A percentile compares a stretch with the other conserved stretches of the same genome.
phyloP scores from a whole-genome alignment of 2,329 filamentous ascomycete species.

The Parascedosporium putredinis region DNA sequence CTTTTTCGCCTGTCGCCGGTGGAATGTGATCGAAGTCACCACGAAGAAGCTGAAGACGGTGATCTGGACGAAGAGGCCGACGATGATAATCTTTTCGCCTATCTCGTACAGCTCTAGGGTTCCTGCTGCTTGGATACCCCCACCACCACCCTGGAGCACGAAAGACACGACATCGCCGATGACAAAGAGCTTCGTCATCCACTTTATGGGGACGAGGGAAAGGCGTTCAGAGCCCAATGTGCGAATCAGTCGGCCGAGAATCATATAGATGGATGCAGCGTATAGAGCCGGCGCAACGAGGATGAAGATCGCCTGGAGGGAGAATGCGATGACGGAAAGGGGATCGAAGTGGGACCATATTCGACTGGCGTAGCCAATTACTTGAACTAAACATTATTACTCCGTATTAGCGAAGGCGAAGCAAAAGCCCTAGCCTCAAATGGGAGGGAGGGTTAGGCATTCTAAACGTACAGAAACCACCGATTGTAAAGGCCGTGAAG shows the following conservation, averaged over 20 bases:
- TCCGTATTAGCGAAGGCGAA: too few species aligned
- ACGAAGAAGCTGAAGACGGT: slow-evolving; percentile 44
- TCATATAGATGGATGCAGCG: slow-evolving; percentile 37
- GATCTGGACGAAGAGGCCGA: slow-evolving; percentile 43
- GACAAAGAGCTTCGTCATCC: slow-evolving; percentile 46
- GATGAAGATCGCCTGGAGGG: slow-evolving; percentile 27
- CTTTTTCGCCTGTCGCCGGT: slow-evolving; percentile 10
- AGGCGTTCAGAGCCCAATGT: slow-evolving; percentile 25
- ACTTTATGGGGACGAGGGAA: slow-evolving; percentile 22
- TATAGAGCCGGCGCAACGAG: slow-evolving; percentile 29
- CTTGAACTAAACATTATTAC: slow-evolving; percentile 14
- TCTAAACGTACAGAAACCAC: slow-evolving; percentile 12
- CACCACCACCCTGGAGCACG: slow-evolving; percentile 36
- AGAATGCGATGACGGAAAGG: slow-evolving; percentile 23
- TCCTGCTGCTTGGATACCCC: slow-evolving; percentile 19
- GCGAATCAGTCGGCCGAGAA: slow-evolving; percentile 28
- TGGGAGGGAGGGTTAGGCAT: background rate
- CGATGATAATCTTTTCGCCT: slow-evolving; percentile 39
- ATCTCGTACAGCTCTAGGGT: slow-evolving; percentile 9
- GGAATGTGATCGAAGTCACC: slow-evolving; percentile 30
- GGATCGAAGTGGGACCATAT: slow-evolving; percentile 16
- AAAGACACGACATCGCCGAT: slow-evolving; percentile 42
- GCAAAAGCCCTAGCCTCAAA: too few species aligned
- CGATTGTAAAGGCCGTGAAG: slow-evolving; percentile 11
- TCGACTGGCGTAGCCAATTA: slow-evolving; percentile 7